Conservation (phyloP, 2,329 filamentous ascomycete genomes). For the Pseudopithomyces chartarum region DNA sequence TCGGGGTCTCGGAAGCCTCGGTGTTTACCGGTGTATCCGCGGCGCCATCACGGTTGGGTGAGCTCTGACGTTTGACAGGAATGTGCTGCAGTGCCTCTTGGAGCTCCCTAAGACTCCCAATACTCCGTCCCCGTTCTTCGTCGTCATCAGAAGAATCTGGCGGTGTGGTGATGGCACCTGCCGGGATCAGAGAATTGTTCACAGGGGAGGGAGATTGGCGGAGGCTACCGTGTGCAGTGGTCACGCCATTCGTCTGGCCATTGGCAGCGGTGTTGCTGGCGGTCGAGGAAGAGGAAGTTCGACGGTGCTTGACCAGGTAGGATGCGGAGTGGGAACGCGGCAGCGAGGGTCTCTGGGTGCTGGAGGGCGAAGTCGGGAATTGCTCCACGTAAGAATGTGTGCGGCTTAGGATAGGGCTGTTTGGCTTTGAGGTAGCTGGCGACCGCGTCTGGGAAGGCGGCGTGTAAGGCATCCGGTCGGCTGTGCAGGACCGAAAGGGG, state of each 20-base stretch:
- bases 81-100: constrained; percentile 84
- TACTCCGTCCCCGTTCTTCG: constrained; percentile 66
- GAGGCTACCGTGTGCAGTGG: constrained; percentile 62
- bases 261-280: constrained; percentile 37
- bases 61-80: constrained; percentile 66
- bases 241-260: constrained; percentile 32
- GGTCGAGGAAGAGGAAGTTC: constrained; percentile 57
- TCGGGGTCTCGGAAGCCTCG: constrained; percentile 22
- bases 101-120: constrained; percentile 65
- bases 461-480: constrained; percentile 81
- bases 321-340: constrained; percentile 63
- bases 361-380: constrained; percentile 38
- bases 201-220: constrained; percentile 84
- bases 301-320: constrained; percentile 66
- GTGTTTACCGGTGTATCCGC: constrained; percentile 23
- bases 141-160: constrained; percentile 93
- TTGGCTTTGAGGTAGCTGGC: constrained; percentile 61
- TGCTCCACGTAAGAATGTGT: constrained; percentile 56
- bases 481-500: constrained; percentile 38
- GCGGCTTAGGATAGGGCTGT: constrained; percentile 56
- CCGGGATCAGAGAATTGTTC: constrained; percentile 76
- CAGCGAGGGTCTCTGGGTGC: constrained; percentile 50
- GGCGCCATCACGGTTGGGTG: constrained; percentile 52
- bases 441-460: constrained; percentile 69
- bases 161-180: constrained; percentile 85